A percentile compares a stretch with the other conserved stretches of the same genome.
Evolutionary conservation across 2,329 filamentous ascomycete species (phyloP).

Genomic region (Phyllosticta capitalensis): DNA sequence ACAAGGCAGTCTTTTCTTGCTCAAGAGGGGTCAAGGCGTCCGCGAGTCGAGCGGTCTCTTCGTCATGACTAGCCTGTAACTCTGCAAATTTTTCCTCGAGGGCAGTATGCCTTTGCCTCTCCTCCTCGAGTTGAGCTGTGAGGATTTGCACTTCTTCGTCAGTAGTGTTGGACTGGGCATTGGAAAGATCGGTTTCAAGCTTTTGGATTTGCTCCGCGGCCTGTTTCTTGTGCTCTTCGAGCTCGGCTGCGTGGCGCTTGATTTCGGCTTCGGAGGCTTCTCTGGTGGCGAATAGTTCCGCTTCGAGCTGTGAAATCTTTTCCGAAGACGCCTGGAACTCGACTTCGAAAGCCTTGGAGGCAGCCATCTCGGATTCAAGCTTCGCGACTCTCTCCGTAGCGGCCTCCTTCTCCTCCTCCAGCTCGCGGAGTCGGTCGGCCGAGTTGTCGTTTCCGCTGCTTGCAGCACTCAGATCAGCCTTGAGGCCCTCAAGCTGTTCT

Average conservation of each 20-base stretch:
- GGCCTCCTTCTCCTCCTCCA: conserved; percentile 3
- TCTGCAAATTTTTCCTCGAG: conserved; percentile 5
- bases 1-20: neutral
- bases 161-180: neutral
- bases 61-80: neutral
- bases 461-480: neutral
- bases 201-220: conserved; percentile 1
- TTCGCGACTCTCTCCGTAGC: neutral
- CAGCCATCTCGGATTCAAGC: conserved; percentile 2
- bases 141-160: conserved; percentile 1
- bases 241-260: neutral
- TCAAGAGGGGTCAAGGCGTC: neutral
- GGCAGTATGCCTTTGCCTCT: neutral
- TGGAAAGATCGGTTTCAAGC: conserved; percentile 1
- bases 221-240: conserved; percentile 3
- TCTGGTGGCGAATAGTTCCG: conserved; percentile 2
- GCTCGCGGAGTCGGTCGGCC: neutral
- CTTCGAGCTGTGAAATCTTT: conserved; percentile 7
- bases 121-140: conserved; percentile 2
- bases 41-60: conserved; percentile 2
- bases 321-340: conserved; percentile 6
- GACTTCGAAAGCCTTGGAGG: neutral
- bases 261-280: conserved; percentile 2
- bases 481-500: conserved; percentile 2
- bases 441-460: neutral